These are phyloP conservation scores for Leishmania guyanensis DNA, from an alignment of 208 protist species.

Conservation along the genomic window DNA sequence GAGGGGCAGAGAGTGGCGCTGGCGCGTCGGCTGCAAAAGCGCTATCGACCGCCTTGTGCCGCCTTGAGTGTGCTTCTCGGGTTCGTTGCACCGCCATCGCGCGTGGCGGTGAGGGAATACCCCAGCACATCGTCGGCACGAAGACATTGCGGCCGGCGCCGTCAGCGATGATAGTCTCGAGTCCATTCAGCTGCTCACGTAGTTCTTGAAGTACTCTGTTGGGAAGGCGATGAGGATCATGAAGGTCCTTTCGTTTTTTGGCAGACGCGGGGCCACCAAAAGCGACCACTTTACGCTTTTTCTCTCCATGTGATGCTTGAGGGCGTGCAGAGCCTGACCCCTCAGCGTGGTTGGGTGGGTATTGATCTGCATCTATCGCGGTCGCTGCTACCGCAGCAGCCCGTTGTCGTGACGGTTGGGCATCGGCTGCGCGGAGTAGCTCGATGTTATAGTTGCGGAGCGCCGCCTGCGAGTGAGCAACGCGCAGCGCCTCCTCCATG, in stretches of 20 bases:
- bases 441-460: not conserved
- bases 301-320: not conserved
- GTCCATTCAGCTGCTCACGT: conserved; percentile 21
- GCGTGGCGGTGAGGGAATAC: not conserved
- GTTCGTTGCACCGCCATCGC: not conserved
- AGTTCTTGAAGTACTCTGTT: conserved; percentile 38
- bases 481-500: conserved; percentile 47
- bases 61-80: conserved; percentile 1
- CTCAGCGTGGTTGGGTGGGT: not conserved
- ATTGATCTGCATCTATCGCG: not conserved
- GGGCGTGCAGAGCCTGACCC: not conserved
- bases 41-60: not conserved
- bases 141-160: conserved; percentile 4
- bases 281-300: not conserved
- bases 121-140: conserved; percentile 16
- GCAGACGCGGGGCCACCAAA: not conserved
- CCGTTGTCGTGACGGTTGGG: not conserved
- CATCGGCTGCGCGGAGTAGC: conserved; percentile 4
- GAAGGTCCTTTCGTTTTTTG: conserved; percentile 8
- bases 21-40: not conserved
- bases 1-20: conserved; percentile 16
- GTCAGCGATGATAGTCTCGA: not conserved
- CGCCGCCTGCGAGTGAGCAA: conserved; percentile 39
- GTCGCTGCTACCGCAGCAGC: not conserved
- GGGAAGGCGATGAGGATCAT: conserved; percentile 27